Evolutionary conservation across 139 green algal species (phyloP).

Genomic region (Trebouxia sp.): DNA sequence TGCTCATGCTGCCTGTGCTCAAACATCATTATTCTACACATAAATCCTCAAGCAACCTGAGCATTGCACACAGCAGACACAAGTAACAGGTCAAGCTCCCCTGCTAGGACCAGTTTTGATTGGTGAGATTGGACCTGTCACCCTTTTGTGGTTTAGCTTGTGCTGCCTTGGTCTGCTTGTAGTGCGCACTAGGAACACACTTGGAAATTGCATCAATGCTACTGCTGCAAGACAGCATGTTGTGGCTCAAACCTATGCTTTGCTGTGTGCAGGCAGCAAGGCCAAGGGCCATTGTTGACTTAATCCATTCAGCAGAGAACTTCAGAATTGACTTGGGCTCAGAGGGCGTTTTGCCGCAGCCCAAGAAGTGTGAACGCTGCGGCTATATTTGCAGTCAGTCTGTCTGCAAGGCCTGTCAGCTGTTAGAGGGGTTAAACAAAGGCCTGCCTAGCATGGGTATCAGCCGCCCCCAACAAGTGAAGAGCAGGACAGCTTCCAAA

Average conservation of each 20-base stretch:
- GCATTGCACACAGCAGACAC: no score
- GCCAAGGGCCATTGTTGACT: constrained; percentile 82
- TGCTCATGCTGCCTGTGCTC: no score
- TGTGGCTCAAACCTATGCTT: neutral
- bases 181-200: no score
- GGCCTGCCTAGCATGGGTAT: constrained; percentile 67
- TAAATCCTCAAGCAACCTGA: no score
- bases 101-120: no score
- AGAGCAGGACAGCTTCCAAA: constrained; percentile 3
- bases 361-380: constrained; percentile 73
- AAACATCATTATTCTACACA: no score
- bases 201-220: no score
- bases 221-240: no score
- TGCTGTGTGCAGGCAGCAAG: constrained; percentile 60
- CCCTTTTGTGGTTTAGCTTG: no score
- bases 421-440: constrained; percentile 88
- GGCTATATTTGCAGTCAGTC: constrained; percentile 86
- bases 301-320: constrained; percentile 84
- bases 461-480: constrained; percentile 26
- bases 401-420: constrained; percentile 88
- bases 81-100: no score
- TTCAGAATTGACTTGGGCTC: constrained; percentile 45
- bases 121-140: no score
- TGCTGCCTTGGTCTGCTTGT: no score
- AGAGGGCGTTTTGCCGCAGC: constrained; percentile 26